Percentiles rank a stretch among this genome's conserved stretches.
These are phyloP conservation scores for Salix dunnii DNA, from an alignment of 345 rosid species.

Conservation along the genomic window DNA sequence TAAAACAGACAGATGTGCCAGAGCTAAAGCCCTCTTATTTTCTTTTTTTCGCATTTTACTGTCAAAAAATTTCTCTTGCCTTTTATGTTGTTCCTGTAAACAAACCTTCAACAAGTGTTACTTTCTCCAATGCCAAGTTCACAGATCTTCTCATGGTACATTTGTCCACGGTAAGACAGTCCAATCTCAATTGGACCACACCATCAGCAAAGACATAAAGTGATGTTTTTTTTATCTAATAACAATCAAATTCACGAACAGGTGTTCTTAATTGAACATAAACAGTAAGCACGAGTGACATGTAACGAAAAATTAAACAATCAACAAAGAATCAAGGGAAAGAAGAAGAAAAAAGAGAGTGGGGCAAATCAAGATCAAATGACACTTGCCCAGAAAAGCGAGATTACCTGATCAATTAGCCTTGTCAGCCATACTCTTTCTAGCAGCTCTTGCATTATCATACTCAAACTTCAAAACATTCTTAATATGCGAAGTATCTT, in stretches of 20 bases:
- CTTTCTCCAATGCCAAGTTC: background rate
- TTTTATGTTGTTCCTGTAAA: background rate
- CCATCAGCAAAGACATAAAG: no score
- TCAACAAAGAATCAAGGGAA: background rate
- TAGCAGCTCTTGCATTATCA: slow-evolving; percentile 82
- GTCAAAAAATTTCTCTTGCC: background rate
- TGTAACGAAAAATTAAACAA: background rate
- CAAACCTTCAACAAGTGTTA: background rate
- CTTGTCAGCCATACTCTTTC: slow-evolving; percentile 48
- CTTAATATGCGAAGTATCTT: slow-evolving; percentile 90
- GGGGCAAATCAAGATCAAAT: background rate
- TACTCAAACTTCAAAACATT: slow-evolving; percentile 90
- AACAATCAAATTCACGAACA: background rate
- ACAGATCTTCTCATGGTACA: background rate
- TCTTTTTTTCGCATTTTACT: background rate
- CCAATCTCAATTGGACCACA: no score
- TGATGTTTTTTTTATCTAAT: background rate
- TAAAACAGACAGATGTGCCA: background rate
- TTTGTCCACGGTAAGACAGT: no score
- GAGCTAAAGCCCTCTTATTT: background rate
- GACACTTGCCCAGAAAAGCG: background rate
- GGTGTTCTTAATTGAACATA: background rate
- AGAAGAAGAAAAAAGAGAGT: background rate
- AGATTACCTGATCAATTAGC: slow-evolving; percentile 33
- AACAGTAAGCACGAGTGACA: no score